Base-by-base conservation (phyloP, 2,329 filamentous ascomycete species). In the Colletotrichum tabaci region DNA sequence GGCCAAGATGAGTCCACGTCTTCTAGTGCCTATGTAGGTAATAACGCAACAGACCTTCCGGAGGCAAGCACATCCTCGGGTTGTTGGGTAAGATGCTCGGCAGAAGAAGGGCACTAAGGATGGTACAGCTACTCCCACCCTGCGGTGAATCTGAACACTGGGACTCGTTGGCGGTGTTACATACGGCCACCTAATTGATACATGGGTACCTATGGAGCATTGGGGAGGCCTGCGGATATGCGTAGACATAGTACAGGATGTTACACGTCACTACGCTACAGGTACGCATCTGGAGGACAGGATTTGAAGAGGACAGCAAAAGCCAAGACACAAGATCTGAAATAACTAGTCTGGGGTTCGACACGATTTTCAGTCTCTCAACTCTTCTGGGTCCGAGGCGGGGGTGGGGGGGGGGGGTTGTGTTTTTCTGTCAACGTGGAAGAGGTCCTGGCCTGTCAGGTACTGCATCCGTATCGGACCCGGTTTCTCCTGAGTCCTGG, bases 281-380 rank as follows among this genome's bases (percentile, higher is more conserved):
- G 2, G 35, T 38, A 38, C 35, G 8, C 35, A 38, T 10, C 9
- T 38, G 9, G 26, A n/a, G 52, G 30, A 55, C 23, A 30, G 26
- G 16, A 26, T n/a, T 42, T 21, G 35, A 50, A 49, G 46, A 26
- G 38, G 46, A 53, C 35, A 42, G 44, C 26, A 18, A 52, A 53
- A 10, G 62, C 65, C 69, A 69, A 72, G 65, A 63, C 46, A 21
- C 58, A n/a, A 64, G 52, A 72, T 72, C 60, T 68, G 56, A n/a
- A 46, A 44, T 63, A 49, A 52, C 38, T 30, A 46, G 56, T 44
- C 68, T 63, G 44, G 68, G 52, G 65, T 67, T 50, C 23, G 61
- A 44, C 21, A 61, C 63, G 56, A 7, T 42, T 55, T 42, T 61
- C 55, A 18, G 38, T 30, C 47, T 30, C 61, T 47, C 53, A 38